Evolutionary conservation across 768 basidiomycete genomes (phyloP).

Genomic region (Lyophyllum atratum): DNA sequence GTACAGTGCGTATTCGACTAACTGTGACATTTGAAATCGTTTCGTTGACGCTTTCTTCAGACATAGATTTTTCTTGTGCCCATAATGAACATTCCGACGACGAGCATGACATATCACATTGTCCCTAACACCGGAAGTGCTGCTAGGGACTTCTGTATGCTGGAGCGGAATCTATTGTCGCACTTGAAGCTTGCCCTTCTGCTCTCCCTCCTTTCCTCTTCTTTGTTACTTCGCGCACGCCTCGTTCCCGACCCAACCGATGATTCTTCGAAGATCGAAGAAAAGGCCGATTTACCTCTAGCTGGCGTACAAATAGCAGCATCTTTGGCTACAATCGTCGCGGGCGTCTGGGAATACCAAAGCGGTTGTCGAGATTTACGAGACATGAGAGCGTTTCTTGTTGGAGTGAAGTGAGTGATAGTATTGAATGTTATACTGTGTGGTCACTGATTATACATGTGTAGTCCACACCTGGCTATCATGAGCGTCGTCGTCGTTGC

Average conservation of each 20-base stretch:
- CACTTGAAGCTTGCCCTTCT: conserved; percentile 69
- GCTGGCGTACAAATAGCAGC: conserved; percentile 55
- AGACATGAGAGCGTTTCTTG: conserved; percentile 60
- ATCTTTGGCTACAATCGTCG: conserved; percentile 53
- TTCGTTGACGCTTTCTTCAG: neutral
- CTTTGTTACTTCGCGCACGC: conserved; percentile 61
- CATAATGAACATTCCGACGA: neutral
- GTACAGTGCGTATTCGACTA: neutral
- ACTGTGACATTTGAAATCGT: neutral
- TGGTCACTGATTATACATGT: conserved; percentile 1
- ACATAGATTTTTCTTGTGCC: neutral
- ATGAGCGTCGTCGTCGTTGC: conserved; percentile 50
- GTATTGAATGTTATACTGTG: neutral
- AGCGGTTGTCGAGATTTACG: conserved; percentile 57
- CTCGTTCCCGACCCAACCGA: conserved; percentile 45
- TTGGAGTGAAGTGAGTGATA: conserved; percentile 51
- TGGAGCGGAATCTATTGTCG: conserved; percentile 73
- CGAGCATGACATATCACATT: conserved; percentile 23
- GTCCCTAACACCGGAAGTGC: conserved; percentile 55
- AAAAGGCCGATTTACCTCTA: conserved; percentile 41
- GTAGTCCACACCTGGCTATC: conserved; percentile 52
- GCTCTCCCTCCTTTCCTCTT: conserved; percentile 62
- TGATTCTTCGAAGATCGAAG: conserved; percentile 13
- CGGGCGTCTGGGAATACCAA: conserved; percentile 69
- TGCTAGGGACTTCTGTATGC: conserved; percentile 78